Percentiles rank a stretch among this genome's conserved stretches.
phyloP scores from a whole-genome alignment of 345 rosid species.

The Excoecaria agallocha region DNA sequence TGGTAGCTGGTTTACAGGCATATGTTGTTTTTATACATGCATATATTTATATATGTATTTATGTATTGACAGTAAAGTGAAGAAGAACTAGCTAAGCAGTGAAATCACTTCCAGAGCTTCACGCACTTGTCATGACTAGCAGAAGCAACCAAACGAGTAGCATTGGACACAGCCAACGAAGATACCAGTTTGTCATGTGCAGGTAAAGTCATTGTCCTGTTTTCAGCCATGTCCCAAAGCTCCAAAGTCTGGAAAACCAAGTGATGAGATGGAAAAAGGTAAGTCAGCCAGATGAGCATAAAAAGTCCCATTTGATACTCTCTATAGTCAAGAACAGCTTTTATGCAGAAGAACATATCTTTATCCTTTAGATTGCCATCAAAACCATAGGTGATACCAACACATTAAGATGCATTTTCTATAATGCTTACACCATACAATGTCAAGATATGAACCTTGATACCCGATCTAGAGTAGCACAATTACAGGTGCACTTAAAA shows the following conservation, averaged over 20 bases:
- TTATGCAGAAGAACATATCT: background rate
- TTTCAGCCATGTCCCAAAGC: conserved; percentile 49
- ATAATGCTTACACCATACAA: background rate
- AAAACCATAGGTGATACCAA: background rate
- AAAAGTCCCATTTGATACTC: background rate
- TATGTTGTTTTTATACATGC: background rate
- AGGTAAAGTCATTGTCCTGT: conserved; percentile 33
- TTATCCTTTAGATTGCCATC: background rate
- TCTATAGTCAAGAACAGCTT: background rate
- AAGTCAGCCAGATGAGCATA: background rate
- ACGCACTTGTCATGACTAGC: conserved; percentile 44
- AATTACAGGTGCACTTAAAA: background rate
- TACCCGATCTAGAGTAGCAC: background rate
- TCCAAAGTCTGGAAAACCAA: conserved; percentile 37
- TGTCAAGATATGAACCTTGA: background rate
- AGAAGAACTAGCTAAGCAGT: background rate
- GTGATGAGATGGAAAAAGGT: background rate
- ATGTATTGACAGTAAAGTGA: background rate
- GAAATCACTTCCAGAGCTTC: conserved; percentile 53
- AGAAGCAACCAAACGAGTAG: conserved; percentile 41
- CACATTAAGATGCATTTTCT: background rate
- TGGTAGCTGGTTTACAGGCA: conserved; percentile 5
- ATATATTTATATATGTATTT: background rate
- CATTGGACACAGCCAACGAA: conserved; percentile 44
- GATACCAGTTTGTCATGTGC: conserved; percentile 46